These are phyloP conservation scores for Wallacemonas collosoma DNA, from an alignment of 208 protist genomes.

Conservation along the genomic window DNA sequence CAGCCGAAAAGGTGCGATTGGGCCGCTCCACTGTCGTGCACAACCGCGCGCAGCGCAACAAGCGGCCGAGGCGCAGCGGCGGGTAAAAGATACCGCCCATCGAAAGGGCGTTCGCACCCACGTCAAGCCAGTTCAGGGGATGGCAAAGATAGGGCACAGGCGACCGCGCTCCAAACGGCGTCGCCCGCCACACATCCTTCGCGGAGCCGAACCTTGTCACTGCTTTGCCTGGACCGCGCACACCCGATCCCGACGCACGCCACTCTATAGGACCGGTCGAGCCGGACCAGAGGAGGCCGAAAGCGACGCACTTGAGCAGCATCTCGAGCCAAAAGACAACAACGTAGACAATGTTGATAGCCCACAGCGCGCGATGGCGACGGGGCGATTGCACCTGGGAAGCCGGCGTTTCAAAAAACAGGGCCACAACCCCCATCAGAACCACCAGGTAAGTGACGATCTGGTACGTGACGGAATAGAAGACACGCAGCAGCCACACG, in stretches of 20 bases:
- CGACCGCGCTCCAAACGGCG: not conserved
- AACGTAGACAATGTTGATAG: constrained; percentile 48
- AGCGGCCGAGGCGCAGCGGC: constrained; percentile 37
- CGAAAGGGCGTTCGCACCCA: constrained; percentile 38
- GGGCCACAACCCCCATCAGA: constrained; percentile 36
- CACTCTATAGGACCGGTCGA: constrained; percentile 28
- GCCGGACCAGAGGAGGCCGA: constrained; percentile 32
- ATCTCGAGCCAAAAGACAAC: constrained; percentile 62
- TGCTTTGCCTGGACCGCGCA: no score
- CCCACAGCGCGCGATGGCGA: constrained; percentile 16
- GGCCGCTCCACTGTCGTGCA: constrained; percentile 41
- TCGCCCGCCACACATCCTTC: no score
- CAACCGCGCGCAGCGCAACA: constrained; percentile 48
- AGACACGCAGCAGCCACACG: constrained; percentile 24
- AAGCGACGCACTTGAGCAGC: constrained; percentile 53
- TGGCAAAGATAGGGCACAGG: constrained; percentile 43
- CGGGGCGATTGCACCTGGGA: not conserved
- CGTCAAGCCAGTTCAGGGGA: constrained; percentile 54
- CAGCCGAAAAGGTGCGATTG: constrained; percentile 28
- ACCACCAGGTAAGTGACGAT: constrained; percentile 36
- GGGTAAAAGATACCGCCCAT: constrained; percentile 47
- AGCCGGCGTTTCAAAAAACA: constrained; percentile 56
- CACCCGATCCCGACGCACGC: no score
- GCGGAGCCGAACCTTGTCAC: no score
- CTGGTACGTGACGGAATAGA: constrained; percentile 42